Evolutionary conservation across 129 eudicot genomes (phyloP).

Genomic region (Silybum marianum): DNA sequence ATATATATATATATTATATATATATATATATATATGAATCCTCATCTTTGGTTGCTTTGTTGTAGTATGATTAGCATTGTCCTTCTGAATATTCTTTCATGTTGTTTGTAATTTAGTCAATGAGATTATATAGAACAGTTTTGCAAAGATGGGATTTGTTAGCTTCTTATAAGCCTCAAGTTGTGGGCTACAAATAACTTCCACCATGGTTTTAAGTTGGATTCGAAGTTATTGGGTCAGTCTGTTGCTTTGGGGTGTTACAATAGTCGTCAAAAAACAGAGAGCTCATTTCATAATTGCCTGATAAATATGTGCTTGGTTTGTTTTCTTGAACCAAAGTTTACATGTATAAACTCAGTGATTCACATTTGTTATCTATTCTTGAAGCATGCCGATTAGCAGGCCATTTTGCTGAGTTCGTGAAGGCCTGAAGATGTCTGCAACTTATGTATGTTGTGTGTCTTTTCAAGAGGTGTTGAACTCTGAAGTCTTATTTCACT

Average conservation of each 20-base stretch:
- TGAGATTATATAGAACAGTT: slow-evolving; percentile 62
- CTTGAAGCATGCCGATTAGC: neutral
- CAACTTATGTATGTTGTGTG: neutral
- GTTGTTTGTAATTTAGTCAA: slow-evolving; percentile 57
- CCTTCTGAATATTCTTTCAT: slow-evolving; percentile 39
- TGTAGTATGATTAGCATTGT: slow-evolving; percentile 67
- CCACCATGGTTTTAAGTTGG: no score
- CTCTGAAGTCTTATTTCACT: neutral
- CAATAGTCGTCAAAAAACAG: neutral
- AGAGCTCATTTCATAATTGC: neutral
- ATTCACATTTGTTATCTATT: no score
- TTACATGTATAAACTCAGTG: neutral
- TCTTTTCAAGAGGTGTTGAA: neutral
- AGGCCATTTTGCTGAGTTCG: no score
- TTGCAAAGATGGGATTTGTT: slow-evolving; percentile 61
- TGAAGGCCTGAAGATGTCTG: no score
- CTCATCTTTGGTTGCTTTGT: slow-evolving; percentile 62
- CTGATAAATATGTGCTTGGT: neutral
- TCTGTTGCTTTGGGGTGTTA: neutral
- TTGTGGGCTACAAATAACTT: no score
- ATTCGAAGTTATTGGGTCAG: no score
- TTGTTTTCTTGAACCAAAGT: neutral
- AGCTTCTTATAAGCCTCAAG: no score
- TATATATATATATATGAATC: no score
- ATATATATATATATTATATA: no score